Evolutionary conservation across 129 eudicot genomes (phyloP), one percentile per base, ranked within the genome.

Genomic region (Centrapalus pauciflorus): DNA sequence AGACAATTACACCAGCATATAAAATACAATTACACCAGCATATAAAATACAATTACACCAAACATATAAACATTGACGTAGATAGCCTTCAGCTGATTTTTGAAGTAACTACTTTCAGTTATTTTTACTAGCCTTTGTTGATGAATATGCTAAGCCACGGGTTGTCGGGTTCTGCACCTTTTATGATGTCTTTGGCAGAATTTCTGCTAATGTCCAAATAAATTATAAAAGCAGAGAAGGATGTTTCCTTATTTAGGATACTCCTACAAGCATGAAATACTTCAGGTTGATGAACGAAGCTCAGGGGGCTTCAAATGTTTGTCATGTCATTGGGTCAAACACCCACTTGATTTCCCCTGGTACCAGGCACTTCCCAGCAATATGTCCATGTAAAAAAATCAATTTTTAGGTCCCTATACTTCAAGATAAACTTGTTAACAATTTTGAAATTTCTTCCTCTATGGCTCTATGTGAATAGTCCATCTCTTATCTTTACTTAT

Each of bases 41-140:
- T n/a, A n/a, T n/a, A n/a, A n/a, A n/a, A n/a, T n/a, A n/a, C n/a
- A 57, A 67, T 40, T 55, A 23, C 23, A n/a, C 14, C 11, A 46
- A 8, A 57, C 4, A 26, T 10, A 24, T 24, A 17, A n/a, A 51
- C 51, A 55, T 26, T 20, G 8, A 67, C 16, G 59, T 55, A 25
- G 64, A 25, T 41, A 43, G 56, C 55, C 69, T 43, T 43, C 50
- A 43, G 50, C 50, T 43, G 2, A 26, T 16, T 56, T 56, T 27
- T 4, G 30, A 61, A 12, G 50, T 33, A 19, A 61, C 28, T n/a
- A 43, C 50, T n/a, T n/a, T 43, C 20, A 8, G 21, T 43, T 34
- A 1, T 34, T 34, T 43, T n/a, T 43, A 43, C 50, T 43, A 43
- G 14, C 19, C 50, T n/a, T 43, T 14, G 50, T 43, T 7, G n/a